Evolutionary conservation across 106 monocot genomes (phyloP), one percentile per base, ranked within the genome.

Genomic region (Phalaenopsis equestris): DNA sequence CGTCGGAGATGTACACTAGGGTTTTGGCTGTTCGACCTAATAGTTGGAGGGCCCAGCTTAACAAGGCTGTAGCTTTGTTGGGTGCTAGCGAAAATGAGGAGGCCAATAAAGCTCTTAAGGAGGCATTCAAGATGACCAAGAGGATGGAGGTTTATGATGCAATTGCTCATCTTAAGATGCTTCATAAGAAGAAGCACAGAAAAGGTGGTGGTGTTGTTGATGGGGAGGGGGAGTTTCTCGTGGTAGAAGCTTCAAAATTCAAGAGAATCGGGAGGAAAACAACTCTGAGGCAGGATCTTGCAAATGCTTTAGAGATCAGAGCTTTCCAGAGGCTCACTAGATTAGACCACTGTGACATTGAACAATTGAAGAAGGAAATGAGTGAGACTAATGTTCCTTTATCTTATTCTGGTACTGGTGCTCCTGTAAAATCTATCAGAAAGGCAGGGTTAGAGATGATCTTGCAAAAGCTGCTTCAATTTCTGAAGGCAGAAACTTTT

Each of bases 91-190:
- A 98, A 75, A 67, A 79, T 0, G 98, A 98, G 41, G 98, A 94
- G 49, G 94, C 92, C 6, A 92, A 77, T 87, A 94, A 87, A 83
- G 83, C 98, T 15, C 90, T 98, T 38, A 92, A 91, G 81, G 98
- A 99, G 56, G 98, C 98, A 3, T 94, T 99, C 48, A 99, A 93
- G 80, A 93, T 99, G 98, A 99, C 93, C 2, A 92, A 90, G 78
- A 91, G 98, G 56, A 90, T 99, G 14, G 98, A 99, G 81, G 89
- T 99, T 41, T 93, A 99, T 79, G 94, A 99, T 87, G 92, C 98
- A 4, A 94, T 99, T 56, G 83, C 84, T 11, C 98, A 99, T 86
- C 89, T 99, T 14, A 94, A 93, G 78, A 87, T 82, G 68, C 84
- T 99, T 72, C 89, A 95, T 82, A 96, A 88, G 81, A 85, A 80